Evolutionary conservation across 2,329 filamentous ascomycete genomes (phyloP), one percentile per base, ranked within the genome.

Genomic region (Cladosporium oxysporum): DNA sequence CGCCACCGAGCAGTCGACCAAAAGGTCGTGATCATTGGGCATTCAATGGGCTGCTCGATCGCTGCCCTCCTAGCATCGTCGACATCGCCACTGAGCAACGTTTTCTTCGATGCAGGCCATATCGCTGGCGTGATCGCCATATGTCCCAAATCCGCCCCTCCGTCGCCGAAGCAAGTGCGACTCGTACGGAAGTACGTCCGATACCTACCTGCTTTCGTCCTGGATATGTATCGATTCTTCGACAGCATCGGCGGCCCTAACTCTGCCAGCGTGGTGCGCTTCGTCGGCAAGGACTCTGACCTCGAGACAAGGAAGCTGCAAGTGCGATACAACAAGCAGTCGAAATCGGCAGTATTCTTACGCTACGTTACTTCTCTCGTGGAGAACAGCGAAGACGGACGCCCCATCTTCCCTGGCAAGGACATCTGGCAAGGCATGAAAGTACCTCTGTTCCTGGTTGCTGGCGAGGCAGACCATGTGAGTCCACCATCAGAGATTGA

Each of bases 21-120:
- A 76, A 86, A 88, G 3, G 85, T 97, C 16, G 85, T 97, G 23
- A 78, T 97, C 33, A 87, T 98, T 66, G 92, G 90, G 1, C 95
- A 99, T 75, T 97, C 92, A 76, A 90, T 97, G 87, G 95, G 95
- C 7, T 93, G 91, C 66, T 91, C 91, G 3, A 81, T 97, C 23
- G 87, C 90, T 6, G 89, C 91, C 29, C 81, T 90, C 18, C 81
- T 98, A 61, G 89, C 92, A 11, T 88, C 87, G 0, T 80, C 83
- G 2, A 78, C 83, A 69, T 87, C 84, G 1, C 78, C 83, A 1
- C 80, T 88, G 66, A 80, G 78, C 26, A 81, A 82, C 29, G 76
- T 80, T 1, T 72, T 92, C n/a, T 82, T 85, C 35, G 78, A 88
- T 11, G 18, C 44, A 23, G 67, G 69, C 8, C 82, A 91, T 73